Evolutionary conservation across 257 asterid species (phyloP), one percentile per base, ranked within the genome.

Genomic region (Pogostemon cablin): DNA sequence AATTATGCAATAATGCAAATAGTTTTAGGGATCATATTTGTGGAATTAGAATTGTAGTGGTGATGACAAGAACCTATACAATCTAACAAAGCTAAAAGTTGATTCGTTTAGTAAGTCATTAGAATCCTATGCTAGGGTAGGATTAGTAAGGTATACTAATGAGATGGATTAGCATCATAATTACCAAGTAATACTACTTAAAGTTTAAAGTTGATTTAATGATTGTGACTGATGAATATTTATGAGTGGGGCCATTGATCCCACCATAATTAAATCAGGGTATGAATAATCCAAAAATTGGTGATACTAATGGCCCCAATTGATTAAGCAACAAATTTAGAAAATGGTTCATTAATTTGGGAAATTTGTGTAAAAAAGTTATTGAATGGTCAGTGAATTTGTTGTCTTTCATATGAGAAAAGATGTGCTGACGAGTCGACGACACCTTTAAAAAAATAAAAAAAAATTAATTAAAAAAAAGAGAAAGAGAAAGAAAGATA

Each of bases 101-200:
- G 73, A 75, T 75, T 67, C 73, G 70, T 12, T 75, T 40, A 25
- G 69, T 56, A 72, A 60, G 68, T 69, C 11, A 69, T 47, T 61
- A 78, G 86, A 78, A 81, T 78, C 86, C 86, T 57, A 81, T 75
- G 79, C 86, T 64, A 67, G 80, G 56, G 67, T 69, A 56, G 50
- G 81, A 78, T 77, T 69, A 64, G 34, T 75, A 56, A 49, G 34
- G 49, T 63, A 73, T 40, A 49, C 9, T 47, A 44, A 72, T 12
- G 3, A 49, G 66, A 73, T 49, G 54, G 66, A 65, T 71, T 75
- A 75, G 37, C 48, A 67, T 65, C 47, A 46, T 60, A 71, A 38
- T 67, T 52, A 53, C 68, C 54, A 38, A 43, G 32, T 17, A 40
- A 15, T 47, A 9, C 38, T 57, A 50, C 7, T 43, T 6, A 62